A percentile compares a stretch with the other conserved stretches of the same genome.
Evolutionary conservation across 305 asterid genomes (phyloP).

Genomic region (Striga hermonthica): DNA sequence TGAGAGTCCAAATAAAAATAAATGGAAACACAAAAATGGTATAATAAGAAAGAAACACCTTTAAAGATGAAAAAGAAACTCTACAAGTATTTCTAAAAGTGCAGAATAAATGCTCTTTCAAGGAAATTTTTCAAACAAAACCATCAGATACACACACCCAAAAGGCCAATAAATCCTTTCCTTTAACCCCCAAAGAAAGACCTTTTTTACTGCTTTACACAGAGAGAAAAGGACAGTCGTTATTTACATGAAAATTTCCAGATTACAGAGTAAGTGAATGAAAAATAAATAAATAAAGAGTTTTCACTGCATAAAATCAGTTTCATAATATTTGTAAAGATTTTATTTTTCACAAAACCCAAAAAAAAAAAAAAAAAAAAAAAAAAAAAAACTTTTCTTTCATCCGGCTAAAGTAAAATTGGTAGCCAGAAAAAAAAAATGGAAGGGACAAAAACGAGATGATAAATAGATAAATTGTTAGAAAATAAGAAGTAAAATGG

Average conservation of each 20-base stretch:
- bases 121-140: constrained; percentile 25
- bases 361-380: neutral
- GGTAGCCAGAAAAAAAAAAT: neutral
- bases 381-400: too few species aligned
- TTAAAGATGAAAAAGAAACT: constrained; percentile 9
- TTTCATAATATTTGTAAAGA: too few species aligned
- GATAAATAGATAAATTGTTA: neutral
- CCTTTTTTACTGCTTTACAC: constrained; percentile 14
- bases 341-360: constrained; percentile 4
- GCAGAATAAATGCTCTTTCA: constrained; percentile 25
- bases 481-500: neutral
- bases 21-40: neutral
- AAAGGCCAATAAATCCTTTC: constrained; percentile 24
- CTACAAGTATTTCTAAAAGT: constrained; percentile 17
- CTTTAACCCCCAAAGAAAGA: constrained; percentile 12
- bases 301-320: neutral
- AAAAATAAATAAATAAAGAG: constrained; percentile 4
- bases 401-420: neutral
- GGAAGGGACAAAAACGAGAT: neutral
- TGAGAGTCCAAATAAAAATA: neutral
- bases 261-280: neutral
- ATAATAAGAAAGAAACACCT: neutral
- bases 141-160: constrained; percentile 17
- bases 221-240: neutral
- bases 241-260: constrained; percentile 20